A percentile compares a stretch with the other conserved stretches of the same genome.
phyloP scores from a whole-genome alignment of 345 rosid species.

The Salix arbutifolia region DNA sequence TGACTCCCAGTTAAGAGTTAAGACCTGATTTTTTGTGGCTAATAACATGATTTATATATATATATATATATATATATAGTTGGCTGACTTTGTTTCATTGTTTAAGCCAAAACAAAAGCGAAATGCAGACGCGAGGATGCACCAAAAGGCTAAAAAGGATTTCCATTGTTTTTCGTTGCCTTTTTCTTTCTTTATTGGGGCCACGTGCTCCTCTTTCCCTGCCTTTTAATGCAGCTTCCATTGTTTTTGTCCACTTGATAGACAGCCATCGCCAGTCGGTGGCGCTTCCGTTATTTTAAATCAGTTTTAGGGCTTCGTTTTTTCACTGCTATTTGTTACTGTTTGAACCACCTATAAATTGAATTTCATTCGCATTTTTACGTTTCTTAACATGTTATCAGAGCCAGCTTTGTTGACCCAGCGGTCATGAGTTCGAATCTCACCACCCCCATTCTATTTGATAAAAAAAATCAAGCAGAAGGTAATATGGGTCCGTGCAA shows the following conservation, averaged over 20 bases:
- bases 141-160: background rate
- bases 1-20: constrained; percentile 10
- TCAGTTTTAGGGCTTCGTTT: background rate
- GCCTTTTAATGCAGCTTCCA: constrained; percentile 32
- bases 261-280: background rate
- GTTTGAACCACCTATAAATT: no score
- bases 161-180: constrained; percentile 13
- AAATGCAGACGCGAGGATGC: constrained; percentile 24
- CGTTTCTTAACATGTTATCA: no score
- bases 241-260: constrained; percentile 11
- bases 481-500: no score
- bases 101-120: constrained; percentile 22
- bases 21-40: background rate
- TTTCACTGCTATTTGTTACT: background rate
- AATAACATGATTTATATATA: no score
- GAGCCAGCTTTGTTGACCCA: no score
- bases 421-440: no score
- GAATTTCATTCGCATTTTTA: no score
- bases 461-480: no score
- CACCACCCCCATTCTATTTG: no score
- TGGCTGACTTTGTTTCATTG: constrained; percentile 16
- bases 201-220: constrained; percentile 38
- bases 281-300: constrained; percentile 10
- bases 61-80: background rate
- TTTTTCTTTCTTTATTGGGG: constrained; percentile 16